Evolutionary conservation across 2,329 filamentous ascomycete genomes (phyloP).

Genomic region (Microsporum audouinii): DNA sequence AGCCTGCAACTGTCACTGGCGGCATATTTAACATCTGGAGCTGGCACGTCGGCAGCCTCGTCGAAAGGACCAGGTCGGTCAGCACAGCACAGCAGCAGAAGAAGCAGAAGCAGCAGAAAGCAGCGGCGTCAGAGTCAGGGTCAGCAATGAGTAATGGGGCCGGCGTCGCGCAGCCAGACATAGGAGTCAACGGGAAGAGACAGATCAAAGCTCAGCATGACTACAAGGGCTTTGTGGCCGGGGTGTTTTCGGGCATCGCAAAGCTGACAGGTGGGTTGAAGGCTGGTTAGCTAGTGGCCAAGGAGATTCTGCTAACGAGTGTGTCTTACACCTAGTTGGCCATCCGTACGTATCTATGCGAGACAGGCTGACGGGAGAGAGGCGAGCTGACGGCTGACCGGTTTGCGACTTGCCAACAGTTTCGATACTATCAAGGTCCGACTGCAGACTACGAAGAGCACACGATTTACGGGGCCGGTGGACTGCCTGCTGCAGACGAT

Average conservation of each 20-base stretch:
- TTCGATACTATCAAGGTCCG: conserved; percentile 98
- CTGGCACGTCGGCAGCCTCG: not conserved
- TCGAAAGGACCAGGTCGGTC: not conserved
- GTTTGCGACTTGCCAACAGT: conserved; percentile 27
- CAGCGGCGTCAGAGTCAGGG: not conserved
- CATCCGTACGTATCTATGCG: conserved; percentile 43
- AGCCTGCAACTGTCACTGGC: not conserved
- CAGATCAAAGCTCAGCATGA: conserved; percentile 34
- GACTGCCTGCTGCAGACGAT: conserved; percentile 78
- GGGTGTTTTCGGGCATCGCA: conserved; percentile 87
- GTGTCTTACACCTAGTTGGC: conserved; percentile 37
- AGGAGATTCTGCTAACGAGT: no score
- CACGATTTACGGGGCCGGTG: conserved; percentile 73
- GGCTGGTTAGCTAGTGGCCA: not conserved
- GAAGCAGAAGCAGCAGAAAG: not conserved
- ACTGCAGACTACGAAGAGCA: conserved; percentile 67
- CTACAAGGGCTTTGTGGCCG: conserved; percentile 94
- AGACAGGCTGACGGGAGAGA: not conserved
- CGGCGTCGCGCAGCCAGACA: not conserved
- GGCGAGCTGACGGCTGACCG: not conserved
- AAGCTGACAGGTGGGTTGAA: conserved; percentile 62
- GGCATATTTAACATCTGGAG: not conserved
- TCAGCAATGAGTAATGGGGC: not conserved
- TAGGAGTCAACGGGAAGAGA: not conserved
- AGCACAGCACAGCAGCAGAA: not conserved